These are phyloP conservation scores for Solanum sitiens DNA, from an alignment of 257 asterid genomes.

Conservation along the genomic window DNA sequence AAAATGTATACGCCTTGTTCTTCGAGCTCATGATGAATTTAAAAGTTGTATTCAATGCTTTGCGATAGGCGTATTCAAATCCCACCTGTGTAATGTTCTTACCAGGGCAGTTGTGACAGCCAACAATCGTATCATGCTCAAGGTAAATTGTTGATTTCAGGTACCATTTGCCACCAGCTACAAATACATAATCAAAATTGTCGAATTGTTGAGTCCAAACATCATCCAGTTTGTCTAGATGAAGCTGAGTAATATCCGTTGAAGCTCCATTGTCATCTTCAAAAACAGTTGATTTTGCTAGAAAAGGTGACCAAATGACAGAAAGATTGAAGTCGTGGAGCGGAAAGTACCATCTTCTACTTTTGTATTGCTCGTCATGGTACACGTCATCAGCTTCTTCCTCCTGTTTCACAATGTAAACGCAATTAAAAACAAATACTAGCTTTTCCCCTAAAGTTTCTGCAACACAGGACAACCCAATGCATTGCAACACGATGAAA, in stretches of 20 bases:
- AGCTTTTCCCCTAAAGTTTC: not conserved
- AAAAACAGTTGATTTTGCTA: conserved; percentile 38
- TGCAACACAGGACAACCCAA: not conserved
- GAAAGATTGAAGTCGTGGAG: conserved; percentile 45
- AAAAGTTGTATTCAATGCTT: conserved; percentile 40
- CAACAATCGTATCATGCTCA: conserved; percentile 37
- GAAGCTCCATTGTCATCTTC: conserved; percentile 69
- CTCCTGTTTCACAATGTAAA: conserved; percentile 23
- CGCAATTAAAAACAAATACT: not conserved
- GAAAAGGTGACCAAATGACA: conserved; percentile 65
- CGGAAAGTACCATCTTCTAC: conserved; percentile 64
- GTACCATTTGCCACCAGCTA: conserved; percentile 80
- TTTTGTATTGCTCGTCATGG: conserved; percentile 55
- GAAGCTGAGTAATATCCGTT: conserved; percentile 39
- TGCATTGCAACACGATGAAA: not conserved
- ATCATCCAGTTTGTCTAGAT: conserved; percentile 51
- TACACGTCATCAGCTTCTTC: conserved; percentile 54
- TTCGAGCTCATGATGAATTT: conserved; percentile 20
- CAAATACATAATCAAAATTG: conserved; percentile 34
- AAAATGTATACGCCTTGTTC: conserved; percentile 19
- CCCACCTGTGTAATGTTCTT: conserved; percentile 53
- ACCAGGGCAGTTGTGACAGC: conserved; percentile 62
- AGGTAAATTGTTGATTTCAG: conserved; percentile 52
- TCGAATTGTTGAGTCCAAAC: conserved; percentile 46
- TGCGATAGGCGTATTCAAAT: conserved; percentile 38